Evolutionary conservation across 2,329 filamentous ascomycete species (phyloP).

Genomic region (Aureobasidium uvarum): DNA sequence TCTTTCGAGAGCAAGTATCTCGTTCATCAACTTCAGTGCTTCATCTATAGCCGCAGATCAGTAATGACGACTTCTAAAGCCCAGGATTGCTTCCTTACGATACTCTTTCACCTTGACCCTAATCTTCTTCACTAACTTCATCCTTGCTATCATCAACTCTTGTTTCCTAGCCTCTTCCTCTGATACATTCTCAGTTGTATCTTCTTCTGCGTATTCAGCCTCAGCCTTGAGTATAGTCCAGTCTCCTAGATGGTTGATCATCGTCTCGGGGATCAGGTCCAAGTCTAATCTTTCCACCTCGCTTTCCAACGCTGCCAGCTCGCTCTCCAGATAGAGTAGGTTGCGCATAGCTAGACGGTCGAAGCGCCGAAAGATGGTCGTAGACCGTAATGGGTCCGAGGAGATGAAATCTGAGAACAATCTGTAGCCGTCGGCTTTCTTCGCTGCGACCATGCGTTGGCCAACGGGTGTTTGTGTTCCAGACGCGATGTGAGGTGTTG

Average conservation of each 20-base stretch:
- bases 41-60: not conserved
- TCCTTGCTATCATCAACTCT: constrained; percentile 21
- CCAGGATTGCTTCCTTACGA: not conserved
- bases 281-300: constrained; percentile 17
- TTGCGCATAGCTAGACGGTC: constrained; percentile 21
- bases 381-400: constrained; percentile 8
- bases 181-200: constrained; percentile 2
- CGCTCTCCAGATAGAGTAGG: constrained; percentile 23
- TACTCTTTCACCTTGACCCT: constrained; percentile 24
- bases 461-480: constrained; percentile 8
- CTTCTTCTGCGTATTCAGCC: constrained; percentile 11
- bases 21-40: constrained; percentile 10
- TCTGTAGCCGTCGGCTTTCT: constrained; percentile 7
- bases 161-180: constrained; percentile 6
- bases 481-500: not conserved
- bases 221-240: constrained; percentile 15
- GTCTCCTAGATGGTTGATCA: constrained; percentile 1
- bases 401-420: constrained; percentile 19
- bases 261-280: constrained; percentile 2
- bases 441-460: not conserved
- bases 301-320: constrained; percentile 20
- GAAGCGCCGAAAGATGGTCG: constrained; percentile 20
- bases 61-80: not conserved
- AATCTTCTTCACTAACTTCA: constrained; percentile 10
- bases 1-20: constrained; percentile 9